Base-by-base conservation (phyloP, 2,329 filamentous ascomycete genomes). In the Diaporthe batatas region DNA sequence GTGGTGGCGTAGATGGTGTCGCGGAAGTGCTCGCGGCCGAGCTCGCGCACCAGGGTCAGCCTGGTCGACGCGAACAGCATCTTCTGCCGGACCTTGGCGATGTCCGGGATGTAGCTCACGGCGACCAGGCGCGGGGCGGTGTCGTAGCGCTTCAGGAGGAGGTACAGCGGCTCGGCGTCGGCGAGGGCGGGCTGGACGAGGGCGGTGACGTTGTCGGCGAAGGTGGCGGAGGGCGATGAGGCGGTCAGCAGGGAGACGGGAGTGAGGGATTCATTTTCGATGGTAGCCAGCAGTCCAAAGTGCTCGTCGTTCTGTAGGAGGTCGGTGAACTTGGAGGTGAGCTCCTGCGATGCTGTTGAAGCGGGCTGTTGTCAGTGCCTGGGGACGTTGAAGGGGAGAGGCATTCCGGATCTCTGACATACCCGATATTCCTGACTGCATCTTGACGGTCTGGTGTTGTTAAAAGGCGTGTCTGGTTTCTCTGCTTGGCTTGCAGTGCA, bases 61-160 rank as follows among this genome's bases (percentile, higher is more conserved):
- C 93, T 89, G 36, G 94, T 95, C 32, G 91, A 90, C 7, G 94
- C 93, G 81, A 96, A 95, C 29, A 96, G 88, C 92, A 94, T 96
- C 86, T 96, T 96, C 81, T 94, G 92, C 51, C 94, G 91, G 72
- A 96, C 93, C 36, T 92, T 92, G 51, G 94, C 94, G 0, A 89
- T 80, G 81, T 96, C 93, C 34, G 94, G 94, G 7, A 96, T 91
- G 81, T 95, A 96, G 47, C 93, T 94, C 47, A 95, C 85, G 58
- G 91, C 92, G 34, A 93, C 83, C 75, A 95, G 90, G 76, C 82
- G 82, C n/a, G 88, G 89, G 4, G 85, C 81, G 49, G 82, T 80
- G 68, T 90, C 86, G 80, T 91, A 87, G 71, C 92, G 91, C 64
- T 93, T 92, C 54, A 96, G 89, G 78, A 96, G 89, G 77, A 94